These are phyloP conservation scores for Lenzites betulinus DNA, from an alignment of 768 basidiomycete species.

Conservation along the genomic window DNA sequence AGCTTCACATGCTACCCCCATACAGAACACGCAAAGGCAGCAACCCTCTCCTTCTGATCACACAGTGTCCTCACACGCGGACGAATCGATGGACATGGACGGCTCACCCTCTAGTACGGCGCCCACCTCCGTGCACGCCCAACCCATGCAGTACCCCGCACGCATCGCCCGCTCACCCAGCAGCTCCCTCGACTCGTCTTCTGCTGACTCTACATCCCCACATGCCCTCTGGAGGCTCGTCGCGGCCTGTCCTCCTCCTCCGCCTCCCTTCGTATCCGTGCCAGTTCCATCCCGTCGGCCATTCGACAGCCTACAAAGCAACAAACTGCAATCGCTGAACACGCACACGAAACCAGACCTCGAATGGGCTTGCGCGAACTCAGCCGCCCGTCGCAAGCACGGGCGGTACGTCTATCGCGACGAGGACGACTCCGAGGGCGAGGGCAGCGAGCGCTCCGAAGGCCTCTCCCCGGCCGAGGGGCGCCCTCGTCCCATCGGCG, in stretches of 20 bases:
- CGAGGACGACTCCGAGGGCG: conserved; percentile 25
- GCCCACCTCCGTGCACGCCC: conserved; percentile 9
- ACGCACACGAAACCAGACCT: conserved; percentile 35
- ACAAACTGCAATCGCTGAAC: background rate
- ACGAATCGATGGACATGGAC: conserved; percentile 13
- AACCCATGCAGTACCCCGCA: conserved; percentile 1
- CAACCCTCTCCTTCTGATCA: background rate
- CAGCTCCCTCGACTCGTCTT: conserved; percentile 10
- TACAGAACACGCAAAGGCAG: background rate
- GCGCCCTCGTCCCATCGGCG: too few species aligned
- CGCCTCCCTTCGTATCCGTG: conserved; percentile 1
- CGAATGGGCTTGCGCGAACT: conserved; percentile 49
- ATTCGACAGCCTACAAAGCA: background rate
- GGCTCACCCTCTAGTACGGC: conserved; percentile 1
- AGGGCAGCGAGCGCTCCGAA: conserved; percentile 3
- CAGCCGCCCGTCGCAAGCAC: conserved; percentile 39
- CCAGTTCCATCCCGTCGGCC: conserved; percentile 1
- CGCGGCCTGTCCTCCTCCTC: conserved; percentile 29
- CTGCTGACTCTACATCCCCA: conserved; percentile 7
- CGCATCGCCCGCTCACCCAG: conserved; percentile 12
- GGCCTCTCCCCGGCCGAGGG: too few species aligned
- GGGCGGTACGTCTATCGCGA: conserved; percentile 16
- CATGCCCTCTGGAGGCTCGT: conserved; percentile 35
- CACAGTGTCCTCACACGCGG: background rate
- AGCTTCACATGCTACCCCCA: background rate